Percentiles rank a stretch among this genome's conserved stretches.
Evolutionary conservation across 2,329 filamentous ascomycete species (phyloP).

Genomic region (Fusarium liriodendri): DNA sequence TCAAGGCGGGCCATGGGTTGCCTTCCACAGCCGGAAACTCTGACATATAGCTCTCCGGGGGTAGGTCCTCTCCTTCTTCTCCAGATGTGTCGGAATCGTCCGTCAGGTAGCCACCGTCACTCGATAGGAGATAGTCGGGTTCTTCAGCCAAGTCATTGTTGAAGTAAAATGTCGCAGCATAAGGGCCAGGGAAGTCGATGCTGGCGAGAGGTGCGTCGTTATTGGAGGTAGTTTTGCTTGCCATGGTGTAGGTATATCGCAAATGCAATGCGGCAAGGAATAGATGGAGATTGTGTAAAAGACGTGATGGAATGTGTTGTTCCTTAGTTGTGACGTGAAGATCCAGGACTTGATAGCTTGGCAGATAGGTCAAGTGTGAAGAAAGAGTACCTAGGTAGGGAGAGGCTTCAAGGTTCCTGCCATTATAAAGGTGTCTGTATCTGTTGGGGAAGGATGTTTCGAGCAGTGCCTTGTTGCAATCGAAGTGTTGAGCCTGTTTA

Average conservation of each 20-base stretch:
- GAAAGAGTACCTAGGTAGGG: neutral
- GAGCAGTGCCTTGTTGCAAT: neutral
- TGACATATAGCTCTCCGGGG: slow-evolving; percentile 3
- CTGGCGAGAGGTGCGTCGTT: neutral
- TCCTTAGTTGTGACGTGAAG: neutral
- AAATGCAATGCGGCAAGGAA: neutral
- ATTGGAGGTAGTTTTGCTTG: neutral
- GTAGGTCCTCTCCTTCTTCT: neutral
- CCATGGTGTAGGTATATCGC: neutral
- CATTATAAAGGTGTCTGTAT: neutral
- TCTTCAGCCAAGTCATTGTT: slow-evolving; percentile 17
- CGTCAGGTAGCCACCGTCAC: slow-evolving; percentile 4
- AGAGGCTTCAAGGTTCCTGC: neutral
- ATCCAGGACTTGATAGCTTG: neutral
- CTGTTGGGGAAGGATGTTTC: neutral
- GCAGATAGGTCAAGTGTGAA: neutral
- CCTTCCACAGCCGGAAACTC: neutral
- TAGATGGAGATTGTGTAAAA: neutral
- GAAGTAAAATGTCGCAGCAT: slow-evolving; percentile 6
- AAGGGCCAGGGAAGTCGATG: slow-evolving; percentile 11
- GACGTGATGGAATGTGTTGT: neutral
- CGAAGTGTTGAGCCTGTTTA: neutral
- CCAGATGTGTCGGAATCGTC: neutral
- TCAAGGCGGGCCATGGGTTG: neutral
- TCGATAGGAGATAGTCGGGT: neutral